These are phyloP conservation scores for Annulohypoxylon bovei DNA, from an alignment of 495 filamentous ascomycete genomes.

Conservation along the genomic window DNA sequence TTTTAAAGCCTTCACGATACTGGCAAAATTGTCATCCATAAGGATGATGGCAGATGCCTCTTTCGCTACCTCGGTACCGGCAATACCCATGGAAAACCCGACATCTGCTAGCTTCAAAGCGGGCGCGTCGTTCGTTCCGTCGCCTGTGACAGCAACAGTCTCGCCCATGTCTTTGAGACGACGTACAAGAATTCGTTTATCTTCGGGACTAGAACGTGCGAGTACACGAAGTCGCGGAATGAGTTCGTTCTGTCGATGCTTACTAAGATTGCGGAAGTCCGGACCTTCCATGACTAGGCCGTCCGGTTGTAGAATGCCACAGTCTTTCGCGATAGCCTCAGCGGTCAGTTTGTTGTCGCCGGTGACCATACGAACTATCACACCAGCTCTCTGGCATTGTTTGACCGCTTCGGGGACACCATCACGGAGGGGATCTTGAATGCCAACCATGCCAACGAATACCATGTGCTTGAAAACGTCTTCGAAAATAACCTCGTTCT, in stretches of 20 bases:
- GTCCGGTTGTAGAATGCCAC: constrained; percentile 80
- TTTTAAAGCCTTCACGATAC: constrained; percentile 87
- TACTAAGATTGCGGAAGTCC: constrained; percentile 79
- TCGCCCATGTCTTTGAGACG: constrained; percentile 78
- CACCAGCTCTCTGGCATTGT: constrained; percentile 79
- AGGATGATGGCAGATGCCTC: constrained; percentile 92
- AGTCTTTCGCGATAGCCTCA: constrained; percentile 82
- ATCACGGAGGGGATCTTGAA: constrained; percentile 86
- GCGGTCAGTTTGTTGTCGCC: constrained; percentile 87
- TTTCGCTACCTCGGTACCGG: constrained; percentile 92
- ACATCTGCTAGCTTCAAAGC: constrained; percentile 87
- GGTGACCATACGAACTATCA: constrained; percentile 90
- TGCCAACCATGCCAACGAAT: constrained; percentile 82
- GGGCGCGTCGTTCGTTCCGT: constrained; percentile 91
- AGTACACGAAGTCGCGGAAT: constrained; percentile 83
- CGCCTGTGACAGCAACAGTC: constrained; percentile 87
- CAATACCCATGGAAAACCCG: constrained; percentile 92
- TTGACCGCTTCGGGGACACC: constrained; percentile 81
- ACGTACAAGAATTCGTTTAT: constrained; percentile 83
- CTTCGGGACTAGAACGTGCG: constrained; percentile 86
- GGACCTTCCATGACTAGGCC: constrained; percentile 86
- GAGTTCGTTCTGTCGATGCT: constrained; percentile 73
- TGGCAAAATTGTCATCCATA: constrained; percentile 89
- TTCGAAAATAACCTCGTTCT: constrained; percentile 77
- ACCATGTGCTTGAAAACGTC: constrained; percentile 77